Percentiles rank a stretch among this genome's conserved stretches.
These are phyloP conservation scores for Hypomyces rosellus DNA, from an alignment of 2,329 filamentous ascomycete species.

Conservation along the genomic window DNA sequence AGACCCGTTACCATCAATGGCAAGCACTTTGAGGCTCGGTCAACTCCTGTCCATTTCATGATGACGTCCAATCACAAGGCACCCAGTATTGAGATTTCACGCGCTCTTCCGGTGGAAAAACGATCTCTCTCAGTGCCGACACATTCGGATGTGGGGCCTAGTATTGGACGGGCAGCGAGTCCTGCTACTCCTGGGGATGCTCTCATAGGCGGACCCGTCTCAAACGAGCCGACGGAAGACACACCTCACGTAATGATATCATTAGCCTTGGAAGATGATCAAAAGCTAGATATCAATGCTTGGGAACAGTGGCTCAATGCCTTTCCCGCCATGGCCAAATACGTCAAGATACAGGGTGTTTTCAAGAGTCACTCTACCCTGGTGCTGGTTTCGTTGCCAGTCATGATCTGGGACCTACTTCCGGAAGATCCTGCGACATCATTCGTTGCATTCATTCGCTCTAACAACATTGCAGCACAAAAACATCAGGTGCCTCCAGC, in stretches of 20 bases:
- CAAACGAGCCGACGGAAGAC: slow-evolving; percentile 45
- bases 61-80: slow-evolving; percentile 56
- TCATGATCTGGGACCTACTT: slow-evolving; percentile 54
- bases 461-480: slow-evolving; percentile 44
- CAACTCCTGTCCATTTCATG: slow-evolving; percentile 57
- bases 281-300: slow-evolving; percentile 49
- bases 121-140: slow-evolving; percentile 17
- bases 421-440: slow-evolving; percentile 52
- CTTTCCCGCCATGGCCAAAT: slow-evolving; percentile 52
- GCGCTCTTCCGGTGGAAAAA: slow-evolving; percentile 22
- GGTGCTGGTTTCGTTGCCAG: slow-evolving; percentile 50
- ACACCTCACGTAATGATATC: slow-evolving; percentile 57
- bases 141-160: slow-evolving; percentile 15
- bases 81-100: slow-evolving; percentile 50
- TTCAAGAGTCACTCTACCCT: slow-evolving; percentile 57
- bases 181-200: slow-evolving; percentile 17
- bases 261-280: slow-evolving; percentile 51
- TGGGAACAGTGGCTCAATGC: slow-evolving; percentile 53
- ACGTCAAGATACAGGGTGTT: slow-evolving; percentile 54
- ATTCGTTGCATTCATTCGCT: slow-evolving; percentile 53
- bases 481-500: slow-evolving; percentile 18
- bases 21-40: slow-evolving; percentile 50
- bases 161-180: slow-evolving; percentile 1
- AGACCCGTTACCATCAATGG: slow-evolving; percentile 52
- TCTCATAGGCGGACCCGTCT: slow-evolving; percentile 21